A percentile compares a stretch with the other conserved stretches of the same genome.
Conservation (phyloP, 1,139 yeast species). For the Insectozyma bohioensis region DNA sequence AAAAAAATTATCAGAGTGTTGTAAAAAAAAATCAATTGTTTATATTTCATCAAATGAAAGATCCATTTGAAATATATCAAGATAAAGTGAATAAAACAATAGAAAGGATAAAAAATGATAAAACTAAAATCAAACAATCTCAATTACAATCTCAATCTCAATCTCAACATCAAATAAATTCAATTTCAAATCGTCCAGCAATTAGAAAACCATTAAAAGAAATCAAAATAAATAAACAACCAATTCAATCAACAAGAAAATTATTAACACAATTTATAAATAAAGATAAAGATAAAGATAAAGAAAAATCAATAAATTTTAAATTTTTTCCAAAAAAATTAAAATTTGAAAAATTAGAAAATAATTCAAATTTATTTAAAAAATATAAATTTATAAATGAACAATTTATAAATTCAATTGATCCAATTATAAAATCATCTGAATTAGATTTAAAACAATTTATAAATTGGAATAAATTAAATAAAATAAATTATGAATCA, state of each 20-base stretch:
- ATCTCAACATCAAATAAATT: constrained; percentile 1
- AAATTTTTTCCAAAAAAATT: constrained; percentile 5
- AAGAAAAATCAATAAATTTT: background rate
- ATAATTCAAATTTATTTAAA: constrained; percentile 9
- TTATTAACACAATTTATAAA: constrained; percentile 6
- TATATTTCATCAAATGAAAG: constrained; percentile 6
- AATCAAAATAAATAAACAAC: constrained; percentile 4
- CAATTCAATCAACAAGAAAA: constrained; percentile 3
- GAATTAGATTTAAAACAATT: constrained; percentile 4
- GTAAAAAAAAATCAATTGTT: constrained; percentile 1
- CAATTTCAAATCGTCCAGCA: too few relatives aligned
- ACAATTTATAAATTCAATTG: constrained; percentile 6
- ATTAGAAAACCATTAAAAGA: constrained; percentile 3
- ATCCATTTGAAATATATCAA: constrained; percentile 10
- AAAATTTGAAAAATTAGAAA: constrained; percentile 8
- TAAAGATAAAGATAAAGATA: background rate
- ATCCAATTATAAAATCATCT: constrained; percentile 5
- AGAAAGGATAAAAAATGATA: constrained; percentile 8
- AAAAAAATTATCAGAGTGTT: constrained; percentile 4
- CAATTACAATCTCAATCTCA: too few relatives aligned
- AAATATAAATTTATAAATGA: constrained; percentile 8
- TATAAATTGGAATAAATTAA: constrained; percentile 10
- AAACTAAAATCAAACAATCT: constrained; percentile 1
- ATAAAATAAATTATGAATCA: constrained; percentile 8
- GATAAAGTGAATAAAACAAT: constrained; percentile 7